These are phyloP conservation scores for Vaccinium vitisidaea DNA, from an alignment of 148 eudicot species.

Conservation along the genomic window DNA sequence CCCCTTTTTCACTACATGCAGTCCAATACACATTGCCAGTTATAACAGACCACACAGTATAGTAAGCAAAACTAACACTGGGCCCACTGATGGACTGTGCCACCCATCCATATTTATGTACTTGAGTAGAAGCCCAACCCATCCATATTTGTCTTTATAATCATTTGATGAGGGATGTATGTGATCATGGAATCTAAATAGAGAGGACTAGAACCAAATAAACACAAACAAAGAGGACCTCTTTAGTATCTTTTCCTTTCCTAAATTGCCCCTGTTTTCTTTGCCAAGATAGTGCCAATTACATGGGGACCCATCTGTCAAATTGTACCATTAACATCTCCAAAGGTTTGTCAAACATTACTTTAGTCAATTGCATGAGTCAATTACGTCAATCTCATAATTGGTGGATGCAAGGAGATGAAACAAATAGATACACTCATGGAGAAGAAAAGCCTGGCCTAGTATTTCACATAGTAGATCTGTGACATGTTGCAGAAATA, in stretches of 20 bases:
- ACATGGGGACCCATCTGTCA: background rate
- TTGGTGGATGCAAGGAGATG: constrained; percentile 6
- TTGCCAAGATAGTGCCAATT: background rate
- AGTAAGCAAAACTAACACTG: background rate
- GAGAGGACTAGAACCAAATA: background rate
- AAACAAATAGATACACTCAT: background rate
- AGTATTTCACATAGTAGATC: background rate
- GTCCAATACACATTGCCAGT: no score
- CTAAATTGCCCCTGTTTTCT: background rate
- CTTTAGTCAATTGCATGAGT: background rate
- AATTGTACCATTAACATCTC: background rate
- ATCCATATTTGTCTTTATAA: no score
- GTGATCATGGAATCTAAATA: background rate
- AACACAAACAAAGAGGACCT: background rate
- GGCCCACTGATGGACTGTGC: background rate
- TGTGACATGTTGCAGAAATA: background rate
- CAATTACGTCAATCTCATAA: background rate
- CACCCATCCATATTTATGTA: no score
- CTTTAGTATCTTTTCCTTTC: background rate
- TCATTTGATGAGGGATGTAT: background rate
- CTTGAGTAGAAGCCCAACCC: background rate
- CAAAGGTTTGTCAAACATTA: background rate
- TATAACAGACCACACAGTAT: background rate
- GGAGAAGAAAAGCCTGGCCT: background rate
- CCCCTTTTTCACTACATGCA: background rate